A percentile compares a stretch with the other conserved stretches of the same genome.
Evolutionary conservation across 306 rosid genomes (phyloP).

Genomic region (Gleditsia sinensis): DNA sequence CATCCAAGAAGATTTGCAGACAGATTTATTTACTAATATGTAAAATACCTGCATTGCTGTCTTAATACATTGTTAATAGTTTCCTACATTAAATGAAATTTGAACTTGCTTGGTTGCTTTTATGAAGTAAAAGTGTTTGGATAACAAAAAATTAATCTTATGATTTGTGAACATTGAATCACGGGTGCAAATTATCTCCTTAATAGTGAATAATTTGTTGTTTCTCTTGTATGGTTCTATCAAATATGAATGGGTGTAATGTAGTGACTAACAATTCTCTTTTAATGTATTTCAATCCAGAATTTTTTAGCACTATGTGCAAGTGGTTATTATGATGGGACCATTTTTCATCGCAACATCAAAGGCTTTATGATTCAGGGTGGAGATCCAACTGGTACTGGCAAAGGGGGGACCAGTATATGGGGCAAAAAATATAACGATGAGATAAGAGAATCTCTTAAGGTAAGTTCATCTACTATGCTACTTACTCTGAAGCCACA

Average conservation of each 20-base stretch:
- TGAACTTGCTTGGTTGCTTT: not conserved
- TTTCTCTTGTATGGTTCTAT: not conserved
- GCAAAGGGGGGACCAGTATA: slow-evolving; percentile 90
- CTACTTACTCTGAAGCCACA: slow-evolving; percentile 5
- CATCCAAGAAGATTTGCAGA: not conserved
- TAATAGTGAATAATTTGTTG: not conserved
- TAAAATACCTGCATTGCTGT: too few relatives aligned
- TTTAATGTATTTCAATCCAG: slow-evolving; percentile 46
- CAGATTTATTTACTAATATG: not conserved
- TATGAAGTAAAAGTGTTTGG: not conserved
- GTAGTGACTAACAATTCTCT: slow-evolving; percentile 11
- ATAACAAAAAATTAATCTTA: not conserved
- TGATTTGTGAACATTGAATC: not conserved
- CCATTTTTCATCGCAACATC: slow-evolving; percentile 91
- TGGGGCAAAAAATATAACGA: slow-evolving; percentile 97
- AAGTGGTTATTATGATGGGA: slow-evolving; percentile 92
- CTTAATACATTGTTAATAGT: not conserved
- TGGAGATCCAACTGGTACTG: slow-evolving; percentile 97
- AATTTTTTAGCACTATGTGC: slow-evolving; percentile 81
- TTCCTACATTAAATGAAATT: not conserved
- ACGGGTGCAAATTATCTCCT: not conserved
- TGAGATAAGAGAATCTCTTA: slow-evolving; percentile 88
- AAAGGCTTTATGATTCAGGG: slow-evolving; percentile 99
- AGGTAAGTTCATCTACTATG: slow-evolving; percentile 46
- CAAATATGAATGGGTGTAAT: not conserved